Percentiles rank a stretch among this genome's conserved stretches.
phyloP scores from a whole-genome alignment of 129 eudicot species.

The sunflower (Helianthus annuus) region DNA sequence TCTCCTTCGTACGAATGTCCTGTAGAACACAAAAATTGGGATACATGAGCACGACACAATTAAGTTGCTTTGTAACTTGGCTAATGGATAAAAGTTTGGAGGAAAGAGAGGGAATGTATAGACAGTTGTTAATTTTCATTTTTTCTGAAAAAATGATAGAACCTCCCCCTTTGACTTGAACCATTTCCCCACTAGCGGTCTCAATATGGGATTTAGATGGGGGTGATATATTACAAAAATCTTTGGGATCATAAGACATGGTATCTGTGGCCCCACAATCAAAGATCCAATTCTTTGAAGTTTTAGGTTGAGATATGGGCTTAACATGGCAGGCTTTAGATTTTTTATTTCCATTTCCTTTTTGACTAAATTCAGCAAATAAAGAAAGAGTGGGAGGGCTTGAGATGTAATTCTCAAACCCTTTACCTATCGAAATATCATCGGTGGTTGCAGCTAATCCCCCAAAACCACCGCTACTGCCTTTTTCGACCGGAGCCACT shows the following conservation, averaged over 20 bases:
- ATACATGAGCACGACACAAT: not conserved
- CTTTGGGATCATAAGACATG: not conserved
- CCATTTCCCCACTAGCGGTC: not conserved
- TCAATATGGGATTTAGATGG: not conserved
- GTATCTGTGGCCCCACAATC: not conserved
- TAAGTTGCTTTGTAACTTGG: not conserved
- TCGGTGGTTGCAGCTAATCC: not conserved
- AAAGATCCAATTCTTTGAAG: not conserved
- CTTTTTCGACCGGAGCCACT: not conserved
- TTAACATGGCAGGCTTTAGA: not conserved
- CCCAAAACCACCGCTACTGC: not conserved
- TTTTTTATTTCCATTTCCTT: constrained; percentile 1
- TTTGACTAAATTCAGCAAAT: too few relatives aligned
- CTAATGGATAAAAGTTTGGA: not conserved
- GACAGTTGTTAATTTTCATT: not conserved
- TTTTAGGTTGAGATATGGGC: not conserved
- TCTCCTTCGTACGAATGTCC: constrained; percentile 17
- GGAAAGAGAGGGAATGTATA: not conserved
- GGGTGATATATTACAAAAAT: not conserved
- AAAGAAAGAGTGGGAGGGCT: not conserved
- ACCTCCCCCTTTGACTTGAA: not conserved
- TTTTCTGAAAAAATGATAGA: not conserved
- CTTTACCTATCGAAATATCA: not conserved
- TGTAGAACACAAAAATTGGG: not conserved
- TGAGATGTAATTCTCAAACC: not conserved